Percentiles rank a stretch among this genome's conserved stretches.
Evolutionary conservation across 176 grass and related monocot species (phyloP).

Genomic region (Carex pumila): DNA sequence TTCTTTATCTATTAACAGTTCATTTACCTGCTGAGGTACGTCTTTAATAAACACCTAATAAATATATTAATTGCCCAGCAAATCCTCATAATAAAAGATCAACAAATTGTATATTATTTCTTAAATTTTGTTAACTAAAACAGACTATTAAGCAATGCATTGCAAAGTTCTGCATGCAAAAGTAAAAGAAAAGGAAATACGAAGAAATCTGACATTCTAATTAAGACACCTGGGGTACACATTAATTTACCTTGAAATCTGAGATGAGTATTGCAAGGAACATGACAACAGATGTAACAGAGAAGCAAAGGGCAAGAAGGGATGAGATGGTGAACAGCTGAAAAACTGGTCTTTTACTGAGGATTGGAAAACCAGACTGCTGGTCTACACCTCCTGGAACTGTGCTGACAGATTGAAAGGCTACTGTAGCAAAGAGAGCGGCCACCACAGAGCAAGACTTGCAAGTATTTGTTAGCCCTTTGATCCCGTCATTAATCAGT

Average conservation of each 20-base stretch:
- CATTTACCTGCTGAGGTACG: too few species aligned
- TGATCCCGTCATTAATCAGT: not conserved
- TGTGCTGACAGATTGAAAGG: not conserved
- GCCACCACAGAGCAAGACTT: not conserved
- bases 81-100: too few species aligned
- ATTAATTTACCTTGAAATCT: not conserved
- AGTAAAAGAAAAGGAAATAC: too few species aligned
- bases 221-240: not conserved
- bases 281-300: conserved; percentile 24
- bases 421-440: not conserved
- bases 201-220: too few species aligned
- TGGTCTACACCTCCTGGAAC: not conserved
- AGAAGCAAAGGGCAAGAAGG: conserved; percentile 23
- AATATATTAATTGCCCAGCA: not conserved
- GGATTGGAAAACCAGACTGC: not conserved
- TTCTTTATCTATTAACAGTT: too few species aligned
- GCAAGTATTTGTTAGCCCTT: not conserved
- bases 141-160: too few species aligned
- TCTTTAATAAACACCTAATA: too few species aligned
- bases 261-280: conserved; percentile 22
- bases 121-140: too few species aligned
- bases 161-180: too few species aligned
- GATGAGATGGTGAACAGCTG: not conserved
- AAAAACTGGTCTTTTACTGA: not conserved
- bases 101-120: too few species aligned